These are phyloP conservation scores for Paradendryphiella salina DNA, from an alignment of 2,329 filamentous ascomycete genomes.

Conservation along the genomic window DNA sequence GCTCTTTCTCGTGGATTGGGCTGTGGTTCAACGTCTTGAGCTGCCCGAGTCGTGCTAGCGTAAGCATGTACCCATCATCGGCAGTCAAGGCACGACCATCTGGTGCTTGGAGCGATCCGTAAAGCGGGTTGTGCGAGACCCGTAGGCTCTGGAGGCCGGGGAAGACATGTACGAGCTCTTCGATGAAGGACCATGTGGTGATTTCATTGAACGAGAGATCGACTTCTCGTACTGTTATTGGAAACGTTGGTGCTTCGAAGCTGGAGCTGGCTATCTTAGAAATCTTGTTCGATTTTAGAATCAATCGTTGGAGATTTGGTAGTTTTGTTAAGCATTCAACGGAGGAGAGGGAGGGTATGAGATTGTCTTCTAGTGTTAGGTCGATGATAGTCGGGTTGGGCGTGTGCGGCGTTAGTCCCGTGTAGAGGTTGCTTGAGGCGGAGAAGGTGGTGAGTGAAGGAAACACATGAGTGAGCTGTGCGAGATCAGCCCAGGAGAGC, in stretches of 20 bases:
- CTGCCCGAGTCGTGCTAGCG: slow-evolving; percentile 70
- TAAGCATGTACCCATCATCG: slow-evolving; percentile 88
- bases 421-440: slow-evolving; percentile 46
- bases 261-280: slow-evolving; percentile 41
- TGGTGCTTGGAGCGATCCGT: slow-evolving; percentile 57
- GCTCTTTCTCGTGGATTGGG: slow-evolving; percentile 69
- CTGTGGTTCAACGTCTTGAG: slow-evolving; percentile 74
- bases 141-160: slow-evolving; percentile 76
- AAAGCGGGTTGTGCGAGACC: slow-evolving; percentile 84
- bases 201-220: slow-evolving; percentile 55
- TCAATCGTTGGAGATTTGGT: slow-evolving; percentile 53
- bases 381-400: slow-evolving; percentile 61
- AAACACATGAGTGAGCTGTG: slow-evolving; percentile 56
- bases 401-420: slow-evolving; percentile 34
- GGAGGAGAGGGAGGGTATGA: slow-evolving; percentile 63
- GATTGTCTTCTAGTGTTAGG: slow-evolving; percentile 73
- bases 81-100: slow-evolving; percentile 55
- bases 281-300: slow-evolving; percentile 77
- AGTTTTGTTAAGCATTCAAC: slow-evolving; percentile 64
- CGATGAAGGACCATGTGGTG: slow-evolving; percentile 71
- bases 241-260: slow-evolving; percentile 29
- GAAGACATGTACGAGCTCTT: slow-evolving; percentile 67
- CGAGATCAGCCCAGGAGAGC: slow-evolving; percentile 46
- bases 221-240: slow-evolving; percentile 44
- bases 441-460: slow-evolving; percentile 58